Conservation (phyloP, 352 stramenopile genomes). For the Pythium sp. region DNA sequence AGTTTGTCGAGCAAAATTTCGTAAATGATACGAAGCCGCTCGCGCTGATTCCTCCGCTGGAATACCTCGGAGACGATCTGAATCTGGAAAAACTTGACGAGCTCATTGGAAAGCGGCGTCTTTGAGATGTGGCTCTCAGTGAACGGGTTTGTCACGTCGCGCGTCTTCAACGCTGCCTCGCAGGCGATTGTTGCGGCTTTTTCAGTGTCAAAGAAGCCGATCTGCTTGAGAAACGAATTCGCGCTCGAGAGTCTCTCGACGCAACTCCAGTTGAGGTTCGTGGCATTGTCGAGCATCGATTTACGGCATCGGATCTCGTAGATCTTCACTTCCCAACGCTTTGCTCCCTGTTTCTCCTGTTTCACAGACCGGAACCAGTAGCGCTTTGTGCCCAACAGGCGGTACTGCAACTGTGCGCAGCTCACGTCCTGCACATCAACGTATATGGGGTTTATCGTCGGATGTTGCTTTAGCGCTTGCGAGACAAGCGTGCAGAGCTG, state of each 20-base stretch:
- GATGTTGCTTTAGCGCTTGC: background rate
- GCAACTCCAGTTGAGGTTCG: slow-evolving; percentile 28
- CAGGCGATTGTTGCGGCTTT: slow-evolving; percentile 35
- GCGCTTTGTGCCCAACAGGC: slow-evolving; percentile 48
- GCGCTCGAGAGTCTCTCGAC: slow-evolving; percentile 34
- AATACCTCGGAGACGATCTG: slow-evolving; percentile 53
- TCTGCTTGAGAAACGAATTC: slow-evolving; percentile 42
- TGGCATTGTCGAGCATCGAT: slow-evolving; percentile 26
- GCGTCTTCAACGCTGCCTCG: slow-evolving; percentile 32
- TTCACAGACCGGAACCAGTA: slow-evolving; percentile 75
- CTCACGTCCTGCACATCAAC: slow-evolving; percentile 35
- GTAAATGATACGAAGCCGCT: slow-evolving; percentile 53
- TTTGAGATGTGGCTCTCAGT: slow-evolving; percentile 21
- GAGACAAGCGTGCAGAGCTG: slow-evolving; percentile 7
- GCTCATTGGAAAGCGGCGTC: slow-evolving; percentile 27
- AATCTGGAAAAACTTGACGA: slow-evolving; percentile 46
- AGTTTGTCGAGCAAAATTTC: slow-evolving; percentile 21
- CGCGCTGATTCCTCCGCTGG: slow-evolving; percentile 34
- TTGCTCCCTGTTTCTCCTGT: slow-evolving; percentile 51
- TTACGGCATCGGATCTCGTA: slow-evolving; percentile 53
- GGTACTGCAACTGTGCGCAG: slow-evolving; percentile 55
- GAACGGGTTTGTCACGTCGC: slow-evolving; percentile 44
- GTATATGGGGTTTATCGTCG: background rate
- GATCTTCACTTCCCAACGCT: slow-evolving; percentile 56
- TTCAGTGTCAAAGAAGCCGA: slow-evolving; percentile 66